Percentiles rank a stretch among this genome's conserved stretches.
phyloP scores from a whole-genome alignment of 768 basidiomycete species.

The Lentinula sp. region DNA sequence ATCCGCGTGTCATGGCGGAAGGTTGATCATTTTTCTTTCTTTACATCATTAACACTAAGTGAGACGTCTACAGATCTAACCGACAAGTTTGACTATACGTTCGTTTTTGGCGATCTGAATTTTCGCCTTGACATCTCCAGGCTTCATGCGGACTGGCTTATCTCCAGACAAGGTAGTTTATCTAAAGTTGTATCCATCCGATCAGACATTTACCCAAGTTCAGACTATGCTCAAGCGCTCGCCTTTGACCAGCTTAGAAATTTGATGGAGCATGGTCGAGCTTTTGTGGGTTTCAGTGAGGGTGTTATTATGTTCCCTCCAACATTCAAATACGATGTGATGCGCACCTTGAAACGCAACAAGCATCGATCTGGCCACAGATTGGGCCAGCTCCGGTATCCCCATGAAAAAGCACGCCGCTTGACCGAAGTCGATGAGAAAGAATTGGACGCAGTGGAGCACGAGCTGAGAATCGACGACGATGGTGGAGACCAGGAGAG shows the following conservation, averaged over 20 bases:
- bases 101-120: constrained; percentile 84
- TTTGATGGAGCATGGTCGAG: constrained; percentile 63
- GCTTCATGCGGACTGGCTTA: constrained; percentile 91
- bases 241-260: constrained; percentile 84
- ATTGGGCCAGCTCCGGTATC: constrained; percentile 27
- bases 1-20: constrained; percentile 66
- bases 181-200: background rate
- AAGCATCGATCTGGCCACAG: constrained; percentile 30
- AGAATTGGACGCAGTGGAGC: constrained; percentile 17
- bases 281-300: constrained; percentile 78
- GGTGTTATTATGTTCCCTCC: constrained; percentile 81
- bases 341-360: constrained; percentile 47
- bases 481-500: constrained; percentile 22
- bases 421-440: constrained; percentile 35
- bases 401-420: constrained; percentile 23
- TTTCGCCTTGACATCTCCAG: constrained; percentile 87
- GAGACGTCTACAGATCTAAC: constrained; percentile 54
- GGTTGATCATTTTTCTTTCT: constrained; percentile 31
- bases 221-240: constrained; percentile 81
- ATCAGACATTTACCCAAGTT: constrained; percentile 7
- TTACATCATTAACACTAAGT: background rate
- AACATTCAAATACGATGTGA: constrained; percentile 90
- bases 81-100: constrained; percentile 85
- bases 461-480: constrained; percentile 13
- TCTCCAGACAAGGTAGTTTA: constrained; percentile 63